These are phyloP conservation scores for Candida pseudoglaebosa DNA, from an alignment of 805 yeast genomes.

Conservation along the genomic window DNA sequence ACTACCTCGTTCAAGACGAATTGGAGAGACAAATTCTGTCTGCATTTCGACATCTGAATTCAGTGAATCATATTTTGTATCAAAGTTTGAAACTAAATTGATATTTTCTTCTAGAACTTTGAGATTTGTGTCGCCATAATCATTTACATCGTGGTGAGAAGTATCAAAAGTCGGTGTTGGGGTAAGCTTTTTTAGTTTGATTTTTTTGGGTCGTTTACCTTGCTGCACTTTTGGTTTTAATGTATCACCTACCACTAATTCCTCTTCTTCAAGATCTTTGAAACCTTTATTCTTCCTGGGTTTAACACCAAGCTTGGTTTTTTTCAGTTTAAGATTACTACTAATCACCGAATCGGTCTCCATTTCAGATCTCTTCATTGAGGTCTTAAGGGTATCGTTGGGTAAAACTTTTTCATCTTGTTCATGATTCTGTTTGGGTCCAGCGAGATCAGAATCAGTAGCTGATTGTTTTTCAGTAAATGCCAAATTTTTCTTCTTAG, in stretches of 20 bases:
- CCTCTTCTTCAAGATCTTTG: too few relatives aligned
- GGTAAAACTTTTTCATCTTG: too few relatives aligned
- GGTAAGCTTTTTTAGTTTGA: not conserved
- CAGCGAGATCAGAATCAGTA: too few relatives aligned
- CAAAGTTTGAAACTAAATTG: not conserved
- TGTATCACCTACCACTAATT: not conserved
- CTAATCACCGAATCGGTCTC: too few relatives aligned
- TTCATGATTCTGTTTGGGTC: too few relatives aligned
- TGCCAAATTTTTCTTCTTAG: too few relatives aligned
- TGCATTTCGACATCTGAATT: not conserved
- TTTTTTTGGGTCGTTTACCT: constrained; percentile 1
- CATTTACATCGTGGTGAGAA: constrained; percentile 8
- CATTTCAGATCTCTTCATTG: too few relatives aligned
- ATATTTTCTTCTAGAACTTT: constrained; percentile 4
- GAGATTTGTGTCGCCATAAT: constrained; percentile 10
- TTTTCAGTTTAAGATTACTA: too few relatives aligned
- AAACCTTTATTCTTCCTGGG: too few relatives aligned
- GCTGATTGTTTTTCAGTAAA: too few relatives aligned
- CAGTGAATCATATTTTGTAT: not conserved
- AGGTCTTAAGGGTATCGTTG: too few relatives aligned
- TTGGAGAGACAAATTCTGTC: constrained; percentile 1
- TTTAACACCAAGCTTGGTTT: too few relatives aligned
- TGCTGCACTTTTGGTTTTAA: not conserved
- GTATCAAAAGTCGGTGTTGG: constrained; percentile 4
- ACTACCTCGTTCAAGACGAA: not conserved